Base-by-base conservation (phyloP, 306 rosid species). In the Cucurbita argyrosperma region DNA sequence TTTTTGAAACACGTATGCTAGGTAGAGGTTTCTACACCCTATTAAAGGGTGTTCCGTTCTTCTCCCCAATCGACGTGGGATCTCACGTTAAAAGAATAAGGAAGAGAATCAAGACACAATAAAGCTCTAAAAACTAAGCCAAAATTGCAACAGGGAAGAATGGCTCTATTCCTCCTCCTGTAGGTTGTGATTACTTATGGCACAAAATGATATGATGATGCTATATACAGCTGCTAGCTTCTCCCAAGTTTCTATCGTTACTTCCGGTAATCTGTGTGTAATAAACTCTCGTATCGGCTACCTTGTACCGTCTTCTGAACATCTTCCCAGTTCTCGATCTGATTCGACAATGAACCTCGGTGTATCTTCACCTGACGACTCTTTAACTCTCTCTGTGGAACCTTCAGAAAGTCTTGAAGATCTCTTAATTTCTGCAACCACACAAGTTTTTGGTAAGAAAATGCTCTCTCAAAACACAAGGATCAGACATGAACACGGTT, bases 351-450 rank as follows among this genome's bases (percentile, higher is more conserved):
- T 2, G 88, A 61, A 8, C 97, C 99, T 61, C 80, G 88, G 72
- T 95, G 99, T 79, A 95, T 95, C 90, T 89, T 95, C 82, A 95
- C 99, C 52, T 95, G 99, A 26, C 93, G 96, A 52, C 87, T 91
- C 88, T 84, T 91, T 66, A 91, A 74, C n/a, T 85, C 78, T 82
- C 64, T 84, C 43, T 21, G 79, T 26, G 99, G 97, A 82, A 91
- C 96, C 84, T 78, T 95, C 5, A 95, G 84, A 78, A 95, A 89
- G 62, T 95, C 90, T 79, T 88, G 96, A 76, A 95, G 88, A 14
- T 95, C 96, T 58, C 21, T 23, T 76, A 95, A 66, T 79, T 85
- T 95, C 99, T 95, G 94, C 77, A 62, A 79, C 56, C 37, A 61
- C 23, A 47, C 19, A 66, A 47, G 57, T 6, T 4, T 68, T 68